Base-by-base conservation (phyloP, 179 eudicot genomes). In the Actinidia arguta region DNA sequence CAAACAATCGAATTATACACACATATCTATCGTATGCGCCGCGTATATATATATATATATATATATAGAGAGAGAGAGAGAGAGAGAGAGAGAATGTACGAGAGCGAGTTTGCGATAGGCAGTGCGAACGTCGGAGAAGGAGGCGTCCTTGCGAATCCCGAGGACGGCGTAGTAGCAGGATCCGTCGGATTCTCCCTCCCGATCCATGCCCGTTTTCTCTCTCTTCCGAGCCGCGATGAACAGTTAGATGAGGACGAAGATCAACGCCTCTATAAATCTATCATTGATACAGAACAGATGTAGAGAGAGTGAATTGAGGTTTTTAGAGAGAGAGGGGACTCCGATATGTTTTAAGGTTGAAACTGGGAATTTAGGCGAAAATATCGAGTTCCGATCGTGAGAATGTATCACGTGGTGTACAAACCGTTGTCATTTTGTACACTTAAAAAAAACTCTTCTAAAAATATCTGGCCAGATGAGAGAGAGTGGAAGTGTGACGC, bases 41-140 rank as follows among this genome's bases (percentile, higher is more conserved):
- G n/a, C n/a, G n/a, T n/a, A n/a, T n/a, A n/a, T n/a, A n/a, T n/a
- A n/a, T n/a, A n/a, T n/a, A n/a, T n/a, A n/a, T n/a, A n/a, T n/a
- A n/a, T 31, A 2, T 22, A 48, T 39, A 20, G 55, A 1, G 22
- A 24, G 18, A 51, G 0, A 22, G 20, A 17, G 1, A 6, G 25
- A 5, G 61, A 25, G 20, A 24, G 24, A 75, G 4, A 16, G 7
- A 50, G 4, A 8, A 50, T 0, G 27, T 88, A 96, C 99, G 81
- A 94, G 88, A 64, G 99, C 99, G 14, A 94, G 99, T 74, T 92
- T 94, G 73, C 96, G 97, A 76, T 96, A 96, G 27, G 99, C 98
- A 8, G 95, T 54, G 20, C 96, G 96, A 61, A 96, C 84, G 56
- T 96, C 96, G 27, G 98, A 86, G 88, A 69, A 83, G 74, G 97